A percentile compares a stretch with the other conserved stretches of the same genome.
Conservation (phyloP, 2,329 filamentous ascomycete species). For the Claviceps citrina region DNA sequence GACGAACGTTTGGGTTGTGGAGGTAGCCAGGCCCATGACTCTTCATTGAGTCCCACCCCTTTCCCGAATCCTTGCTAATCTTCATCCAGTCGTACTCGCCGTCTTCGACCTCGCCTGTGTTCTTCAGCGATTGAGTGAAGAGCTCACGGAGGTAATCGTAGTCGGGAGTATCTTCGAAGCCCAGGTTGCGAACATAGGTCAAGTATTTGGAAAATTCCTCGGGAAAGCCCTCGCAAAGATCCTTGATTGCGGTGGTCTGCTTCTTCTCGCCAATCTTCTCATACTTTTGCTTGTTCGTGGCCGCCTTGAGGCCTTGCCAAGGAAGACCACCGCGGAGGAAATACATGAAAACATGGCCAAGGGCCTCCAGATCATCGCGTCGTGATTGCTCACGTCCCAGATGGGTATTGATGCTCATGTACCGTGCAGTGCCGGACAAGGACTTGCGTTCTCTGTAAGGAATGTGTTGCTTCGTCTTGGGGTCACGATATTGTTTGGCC, state of each 20-base stretch:
- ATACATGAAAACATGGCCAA: conserved; percentile 63
- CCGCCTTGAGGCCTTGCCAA: conserved; percentile 60
- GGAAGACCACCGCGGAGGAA: conserved; percentile 56
- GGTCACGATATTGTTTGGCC: conserved; percentile 98
- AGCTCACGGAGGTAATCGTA: conserved; percentile 95
- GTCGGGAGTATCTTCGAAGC: conserved; percentile 95
- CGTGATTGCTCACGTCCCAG: conserved; percentile 89
- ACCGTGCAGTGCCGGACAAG: conserved; percentile 86
- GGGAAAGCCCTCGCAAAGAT: conserved; percentile 89
- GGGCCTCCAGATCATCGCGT: conserved; percentile 85
- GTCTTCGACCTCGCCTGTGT: conserved; percentile 85
- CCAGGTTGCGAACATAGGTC: conserved; percentile 91
- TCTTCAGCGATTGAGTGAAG: conserved; percentile 91
- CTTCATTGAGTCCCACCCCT: conserved; percentile 68
- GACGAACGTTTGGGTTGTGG: conserved; percentile 63
- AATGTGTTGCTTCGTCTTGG: conserved; percentile 98
- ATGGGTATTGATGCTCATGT: conserved; percentile 99
- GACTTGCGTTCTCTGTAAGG: conserved; percentile 95
- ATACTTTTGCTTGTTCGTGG: conserved; percentile 89
- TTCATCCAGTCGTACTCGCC: conserved; percentile 99
- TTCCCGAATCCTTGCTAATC: conserved; percentile 65
- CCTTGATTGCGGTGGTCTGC: conserved; percentile 92
- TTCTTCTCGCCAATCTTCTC: conserved; percentile 99
- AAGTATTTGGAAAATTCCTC: conserved; percentile 97
- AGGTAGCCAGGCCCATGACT: conserved; percentile 46